phyloP scores from a whole-genome alignment of 2,329 filamentous ascomycete species.

The Botrytis paeoniae region DNA sequence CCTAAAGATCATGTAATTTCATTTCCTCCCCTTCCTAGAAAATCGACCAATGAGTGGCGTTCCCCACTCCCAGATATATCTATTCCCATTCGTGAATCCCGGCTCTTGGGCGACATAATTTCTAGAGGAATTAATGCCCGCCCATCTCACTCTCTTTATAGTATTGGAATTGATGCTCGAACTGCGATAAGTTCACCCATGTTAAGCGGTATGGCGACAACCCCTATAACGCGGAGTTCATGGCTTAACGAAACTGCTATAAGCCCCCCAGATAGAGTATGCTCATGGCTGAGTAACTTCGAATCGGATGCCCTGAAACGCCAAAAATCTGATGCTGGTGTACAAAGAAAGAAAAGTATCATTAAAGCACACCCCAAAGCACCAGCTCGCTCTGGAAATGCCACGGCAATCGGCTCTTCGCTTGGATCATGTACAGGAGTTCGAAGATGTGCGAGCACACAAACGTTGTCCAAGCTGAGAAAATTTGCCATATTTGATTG shows the following conservation, averaged over 20 bases:
- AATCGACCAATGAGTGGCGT: constrained; percentile 32
- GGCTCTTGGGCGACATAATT: background rate
- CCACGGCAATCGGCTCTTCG: constrained; percentile 24
- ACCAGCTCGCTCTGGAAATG: constrained; percentile 22
- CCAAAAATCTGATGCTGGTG: constrained; percentile 6
- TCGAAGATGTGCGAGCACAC: constrained; percentile 24
- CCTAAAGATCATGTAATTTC: constrained; percentile 27
- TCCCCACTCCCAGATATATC: constrained; percentile 32
- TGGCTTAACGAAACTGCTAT: background rate
- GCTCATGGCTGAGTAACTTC: background rate
- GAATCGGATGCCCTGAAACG: background rate
- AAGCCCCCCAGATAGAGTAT: constrained; percentile 17
- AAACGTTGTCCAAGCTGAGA: constrained; percentile 21
- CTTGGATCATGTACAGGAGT: constrained; percentile 25
- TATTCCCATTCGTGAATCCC: constrained; percentile 2
- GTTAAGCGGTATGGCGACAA: background rate
- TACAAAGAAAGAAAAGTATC: constrained; percentile 18
- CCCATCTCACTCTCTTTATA: constrained; percentile 26
- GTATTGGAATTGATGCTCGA: constrained; percentile 28
- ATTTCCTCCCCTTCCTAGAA: constrained; percentile 33
- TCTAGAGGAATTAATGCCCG: background rate
- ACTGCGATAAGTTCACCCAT: background rate
- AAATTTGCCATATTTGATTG: constrained; percentile 23
- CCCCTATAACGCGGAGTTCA: background rate
- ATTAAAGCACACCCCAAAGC: constrained; percentile 27